Percentiles rank a stretch among this genome's conserved stretches.
These are phyloP conservation scores for Diaporthe velutina DNA, from an alignment of 2,329 filamentous ascomycete species.

Conservation along the genomic window DNA sequence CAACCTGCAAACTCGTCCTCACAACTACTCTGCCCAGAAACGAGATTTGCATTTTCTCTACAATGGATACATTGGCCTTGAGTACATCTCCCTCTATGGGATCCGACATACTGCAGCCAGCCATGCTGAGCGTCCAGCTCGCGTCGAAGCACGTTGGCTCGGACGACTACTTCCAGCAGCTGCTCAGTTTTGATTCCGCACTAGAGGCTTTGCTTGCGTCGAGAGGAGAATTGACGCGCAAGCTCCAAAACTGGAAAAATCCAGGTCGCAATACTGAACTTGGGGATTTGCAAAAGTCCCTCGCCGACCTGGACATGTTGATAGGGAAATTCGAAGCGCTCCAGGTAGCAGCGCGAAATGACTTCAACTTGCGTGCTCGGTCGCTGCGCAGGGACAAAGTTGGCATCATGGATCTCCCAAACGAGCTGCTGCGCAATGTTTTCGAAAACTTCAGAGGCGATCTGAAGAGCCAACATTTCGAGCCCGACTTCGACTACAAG, in stretches of 20 bases:
- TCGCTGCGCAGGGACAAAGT: neutral
- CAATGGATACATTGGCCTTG: neutral
- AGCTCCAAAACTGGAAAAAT: no score
- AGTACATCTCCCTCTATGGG: no score
- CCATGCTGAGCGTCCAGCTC: neutral
- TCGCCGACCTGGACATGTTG: neutral
- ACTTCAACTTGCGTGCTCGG: neutral
- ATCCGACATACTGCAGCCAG: neutral
- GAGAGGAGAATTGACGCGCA: neutral
- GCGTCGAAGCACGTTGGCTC: neutral
- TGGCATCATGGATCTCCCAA: neutral
- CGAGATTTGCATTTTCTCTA: neutral
- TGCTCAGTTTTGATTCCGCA: neutral
- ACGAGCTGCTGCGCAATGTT: neutral
- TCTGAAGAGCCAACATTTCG: neutral
- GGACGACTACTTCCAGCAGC: neutral
- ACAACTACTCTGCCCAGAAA: neutral
- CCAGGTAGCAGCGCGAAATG: neutral
- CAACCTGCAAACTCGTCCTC: neutral
- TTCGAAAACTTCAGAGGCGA: neutral
- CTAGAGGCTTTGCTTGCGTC: neutral
- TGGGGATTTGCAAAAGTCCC: no score
- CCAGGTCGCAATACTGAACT: no score
- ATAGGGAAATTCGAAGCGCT: neutral
- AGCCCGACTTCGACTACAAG: neutral